Conservation (phyloP, 768 basidiomycete species). For the Naganishia kalamii region DNA sequence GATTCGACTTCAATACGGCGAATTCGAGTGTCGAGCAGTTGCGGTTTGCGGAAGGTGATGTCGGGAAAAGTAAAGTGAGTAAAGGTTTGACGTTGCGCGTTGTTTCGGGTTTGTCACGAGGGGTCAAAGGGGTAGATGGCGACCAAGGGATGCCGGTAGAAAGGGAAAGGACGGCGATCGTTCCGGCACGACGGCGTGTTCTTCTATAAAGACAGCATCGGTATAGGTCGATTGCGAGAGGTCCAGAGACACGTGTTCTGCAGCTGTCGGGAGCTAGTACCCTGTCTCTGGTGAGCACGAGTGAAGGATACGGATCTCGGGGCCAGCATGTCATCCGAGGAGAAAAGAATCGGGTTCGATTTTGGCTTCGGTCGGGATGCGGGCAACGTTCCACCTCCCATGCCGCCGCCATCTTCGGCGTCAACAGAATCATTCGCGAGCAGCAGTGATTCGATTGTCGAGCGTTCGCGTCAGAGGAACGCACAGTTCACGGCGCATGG, state of each 20-base stretch:
- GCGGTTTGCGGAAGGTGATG: conserved; percentile 45
- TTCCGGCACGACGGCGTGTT: not conserved
- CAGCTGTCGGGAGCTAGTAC: too few species aligned
- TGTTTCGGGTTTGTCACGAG: not conserved
- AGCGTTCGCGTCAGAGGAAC: not conserved
- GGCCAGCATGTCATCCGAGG: not conserved
- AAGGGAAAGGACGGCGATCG: not conserved
- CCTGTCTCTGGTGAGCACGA: too few species aligned
- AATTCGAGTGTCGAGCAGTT: conserved; percentile 40
- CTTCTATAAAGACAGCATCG: too few species aligned
- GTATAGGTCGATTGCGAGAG: too few species aligned
- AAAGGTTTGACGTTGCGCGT: not conserved
- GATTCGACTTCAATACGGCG: conserved; percentile 40
- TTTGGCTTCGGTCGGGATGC: not conserved
- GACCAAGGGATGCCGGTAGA: not conserved
- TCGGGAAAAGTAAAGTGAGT: conserved; percentile 43
- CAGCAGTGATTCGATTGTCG: not conserved
- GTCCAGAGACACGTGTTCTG: too few species aligned
- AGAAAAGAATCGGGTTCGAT: not conserved
- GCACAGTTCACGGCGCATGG: not conserved
- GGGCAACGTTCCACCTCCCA: not conserved
- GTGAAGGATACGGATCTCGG: too few species aligned
- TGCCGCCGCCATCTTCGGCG: not conserved
- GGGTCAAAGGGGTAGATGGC: not conserved
- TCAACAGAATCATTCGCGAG: not conserved